Base-by-base conservation (phyloP, 768 basidiomycete species). In the Boletus eberwhitei region DNA sequence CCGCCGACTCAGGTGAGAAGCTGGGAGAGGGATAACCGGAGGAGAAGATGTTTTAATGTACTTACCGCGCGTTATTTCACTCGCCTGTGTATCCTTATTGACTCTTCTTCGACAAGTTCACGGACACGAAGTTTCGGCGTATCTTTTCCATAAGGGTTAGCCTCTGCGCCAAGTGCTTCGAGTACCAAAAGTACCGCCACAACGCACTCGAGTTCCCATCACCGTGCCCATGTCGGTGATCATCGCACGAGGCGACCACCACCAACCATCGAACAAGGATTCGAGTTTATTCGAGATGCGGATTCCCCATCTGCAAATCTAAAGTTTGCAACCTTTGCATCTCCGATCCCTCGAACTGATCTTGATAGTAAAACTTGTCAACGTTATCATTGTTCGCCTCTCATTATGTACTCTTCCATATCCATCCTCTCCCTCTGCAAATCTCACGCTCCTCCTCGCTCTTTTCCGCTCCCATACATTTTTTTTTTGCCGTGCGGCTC, bases 31-130 rank as follows among this genome's bases (percentile, higher is more conserved):
- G 43, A 34, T 21, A 21, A 8, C n/a, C 34, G 49, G 55, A 54
- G 24, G 55, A 32, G 37, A 53, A 59, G 55, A 54, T 41, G 57
- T 42, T 38, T 64, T 64, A 66, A 65, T 59, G 57, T 56, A 53
- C 60, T 40, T 57, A 43, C 43, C 26, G 58, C 41, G 32, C 29
- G 50, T 39, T 51, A 59, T 54, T 58, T 56, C 59, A 54, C 63
- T 59, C 19, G 34, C 49, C 58, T 71, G 69, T 69, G 65, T 69
- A 50, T 63, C 7, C 63, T 63, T 69, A 67, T 69, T 69, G 67
- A 67, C 40, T 53, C 52, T 62, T 54, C 59, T 60, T 53, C 46
- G 48, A 43, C 58, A 9, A 53, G 54, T 56, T 56, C 44, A 53
- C 61, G 52, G 49, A 50, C 45, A 59, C 59, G 58, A 60, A 64